Base-by-base conservation (phyloP, 140 eudicot genomes). In the Oenanthe javanica region DNA sequence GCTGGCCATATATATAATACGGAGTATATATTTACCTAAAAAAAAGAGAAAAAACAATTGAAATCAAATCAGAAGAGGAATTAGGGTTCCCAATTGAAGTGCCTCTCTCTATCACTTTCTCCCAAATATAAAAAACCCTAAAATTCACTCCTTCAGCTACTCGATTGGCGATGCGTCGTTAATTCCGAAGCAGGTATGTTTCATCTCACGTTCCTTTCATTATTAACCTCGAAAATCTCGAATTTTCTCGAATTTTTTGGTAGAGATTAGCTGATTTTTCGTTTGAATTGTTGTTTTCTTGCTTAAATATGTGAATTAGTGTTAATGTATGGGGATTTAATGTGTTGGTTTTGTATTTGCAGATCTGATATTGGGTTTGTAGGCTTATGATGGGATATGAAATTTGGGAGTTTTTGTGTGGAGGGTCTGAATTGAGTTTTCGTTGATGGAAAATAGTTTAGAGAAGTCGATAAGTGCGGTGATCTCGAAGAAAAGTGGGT, bases 371-470 rank as follows among this genome's bases (percentile, higher is more conserved):
- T 79, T 79, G 81, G 86, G 80, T 67, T 79, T 77, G 87, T 82
- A 64, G 66, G 83, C 87, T 86, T 75, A 66, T 84, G 90, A 85
- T 89, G 97, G 89, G 90, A 81, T 73, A 75, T 83, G 84, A 83
- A 69, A 84, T 71, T 85, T 81, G 82, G 87, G 86, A 79, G 71
- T 23, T 86, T 87, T 72, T 72, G 27, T 72, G 77, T 42, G 50
- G 76, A 8, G 52, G 25, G 31, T 72, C 43, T 72, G 52, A 72
- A 43, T 72, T 72, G 52, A 72, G 27, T 45, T 40, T 40, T 72
- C 43, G 27, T 72, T 88, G 91, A 94, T 94, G 98, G 98, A 94
- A 94, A 84, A 72, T 77, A 89, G 96, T 63, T 84, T 50, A 86
- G 90, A 69, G 45, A 86, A 83, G 82, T 86, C 80, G 80, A 81